Base-by-base conservation (phyloP, 2,329 filamentous ascomycete genomes). In the Knufia petricola region DNA sequence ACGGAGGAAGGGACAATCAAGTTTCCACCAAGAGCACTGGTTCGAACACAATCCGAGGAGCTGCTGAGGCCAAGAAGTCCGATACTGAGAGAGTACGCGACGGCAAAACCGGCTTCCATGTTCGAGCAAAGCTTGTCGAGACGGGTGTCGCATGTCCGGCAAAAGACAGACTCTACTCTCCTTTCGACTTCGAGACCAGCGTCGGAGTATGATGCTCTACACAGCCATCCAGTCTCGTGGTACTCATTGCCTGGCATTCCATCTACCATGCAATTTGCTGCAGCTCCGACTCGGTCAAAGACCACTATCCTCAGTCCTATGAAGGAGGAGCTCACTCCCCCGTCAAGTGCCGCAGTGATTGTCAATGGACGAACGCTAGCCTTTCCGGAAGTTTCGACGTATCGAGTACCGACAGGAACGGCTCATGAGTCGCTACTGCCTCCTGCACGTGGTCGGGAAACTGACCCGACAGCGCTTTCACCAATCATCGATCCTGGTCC, bases 1-100 rank as follows among this genome's bases (percentile, higher is more conserved):
- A 61, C 63, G 1, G 60, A 61, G 50, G 26, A 49, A 13, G 51
- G 58, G 19, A 50, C 59, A 51, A 58, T 61, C 55, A 51, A 58
- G 52, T 54, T 58, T 2, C 67, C 68, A 2, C 59, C 63, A 13
- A 66, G 60, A 46, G 63, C 64, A 17, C 50, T 66, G 38, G 17
- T 57, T 20, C 48, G 58, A 19, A 55, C 58, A 3, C 53, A 53
- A 42, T 60, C 58, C 6, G 58, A 55, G 32, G 49, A 56, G 21
- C 45, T 58, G 17, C 23, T 55, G 28, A 45, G 46, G 4, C 38
- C 45, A 28, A 50, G 53, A 41, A 36, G 51, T 9, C 51, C 54
- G 21, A 44, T 52, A 19, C 12, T 53, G 26, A 49, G 54, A 28
- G 36, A 52, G 7, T 42, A 50, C 1, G 36, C 48, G 15, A n/a